Percentiles rank a stretch among this genome's conserved stretches.
Conservation (phyloP, 75 land plant species). For the Cunninghamia lanceolata region DNA sequence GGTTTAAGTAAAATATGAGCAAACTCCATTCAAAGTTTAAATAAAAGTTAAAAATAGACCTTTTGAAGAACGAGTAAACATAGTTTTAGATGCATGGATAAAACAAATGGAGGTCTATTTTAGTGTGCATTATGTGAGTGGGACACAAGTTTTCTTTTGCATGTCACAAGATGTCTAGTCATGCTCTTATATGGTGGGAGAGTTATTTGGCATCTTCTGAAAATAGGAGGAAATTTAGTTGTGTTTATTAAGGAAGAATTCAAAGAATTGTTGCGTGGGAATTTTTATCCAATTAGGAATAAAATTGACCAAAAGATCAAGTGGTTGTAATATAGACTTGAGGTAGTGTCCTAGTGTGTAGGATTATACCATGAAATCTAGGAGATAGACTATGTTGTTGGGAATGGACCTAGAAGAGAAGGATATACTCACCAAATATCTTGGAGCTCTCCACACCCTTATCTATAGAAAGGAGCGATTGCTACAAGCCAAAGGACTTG, state of each 20-base stretch:
- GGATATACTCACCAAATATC: not conserved
- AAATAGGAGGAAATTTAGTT: too few species aligned
- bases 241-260: not conserved
- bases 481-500: not conserved
- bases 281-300: not conserved
- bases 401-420: not conserved
- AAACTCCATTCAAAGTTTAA: too few species aligned
- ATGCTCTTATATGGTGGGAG: too few species aligned
- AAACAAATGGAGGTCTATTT: too few species aligned
- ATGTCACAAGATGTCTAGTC: too few species aligned
- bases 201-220: too few species aligned
- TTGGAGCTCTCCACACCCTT: not conserved
- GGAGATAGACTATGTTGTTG: not conserved
- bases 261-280: not conserved
- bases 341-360: not conserved
- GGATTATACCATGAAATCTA: not conserved
- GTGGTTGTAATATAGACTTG: not conserved
- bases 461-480: not conserved
- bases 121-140: too few species aligned
- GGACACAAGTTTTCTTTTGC: too few species aligned
- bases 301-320: not conserved
- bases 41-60: too few species aligned
- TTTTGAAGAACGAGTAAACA: too few species aligned
- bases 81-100: too few species aligned
- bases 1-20: too few species aligned